These are phyloP conservation scores for Apiospora koreana DNA, from an alignment of 2,329 filamentous ascomycete species.

Conservation along the genomic window DNA sequence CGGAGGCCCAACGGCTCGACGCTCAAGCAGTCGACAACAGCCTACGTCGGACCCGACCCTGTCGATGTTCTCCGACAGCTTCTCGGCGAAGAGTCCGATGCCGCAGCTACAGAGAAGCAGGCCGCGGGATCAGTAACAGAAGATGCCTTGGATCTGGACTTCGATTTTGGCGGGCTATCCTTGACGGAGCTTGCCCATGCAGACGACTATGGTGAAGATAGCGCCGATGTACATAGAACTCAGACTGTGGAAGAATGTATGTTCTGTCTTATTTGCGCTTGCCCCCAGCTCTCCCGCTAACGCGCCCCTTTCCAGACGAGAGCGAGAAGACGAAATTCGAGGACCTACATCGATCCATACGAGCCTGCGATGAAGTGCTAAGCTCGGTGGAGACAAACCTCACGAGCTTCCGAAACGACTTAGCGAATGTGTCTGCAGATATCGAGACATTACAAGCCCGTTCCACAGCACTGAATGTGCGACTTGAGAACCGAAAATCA, in stretches of 20 bases:
- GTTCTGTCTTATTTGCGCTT: slow-evolving; percentile 35
- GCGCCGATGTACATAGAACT: slow-evolving; percentile 43
- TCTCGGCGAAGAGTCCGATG: slow-evolving; percentile 31
- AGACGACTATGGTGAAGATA: slow-evolving; percentile 25
- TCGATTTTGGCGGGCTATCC: slow-evolving; percentile 79
- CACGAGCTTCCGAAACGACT: slow-evolving; percentile 88
- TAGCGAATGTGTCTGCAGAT: slow-evolving; percentile 88
- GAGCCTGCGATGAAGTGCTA: slow-evolving; percentile 88
- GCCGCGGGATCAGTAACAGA: slow-evolving; percentile 37
- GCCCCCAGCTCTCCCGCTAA: not conserved
- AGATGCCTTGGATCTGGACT: slow-evolving; percentile 62
- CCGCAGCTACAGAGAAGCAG: slow-evolving; percentile 14
- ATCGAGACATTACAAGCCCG: slow-evolving; percentile 91
- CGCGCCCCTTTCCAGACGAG: slow-evolving; percentile 57
- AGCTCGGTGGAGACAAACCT: slow-evolving; percentile 92
- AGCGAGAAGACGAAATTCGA: slow-evolving; percentile 83
- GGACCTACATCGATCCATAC: slow-evolving; percentile 85
- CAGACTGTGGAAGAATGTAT: slow-evolving; percentile 74
- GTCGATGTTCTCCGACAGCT: slow-evolving; percentile 65
- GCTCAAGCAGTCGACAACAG: slow-evolving; percentile 59
- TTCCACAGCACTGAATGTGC: slow-evolving; percentile 78
- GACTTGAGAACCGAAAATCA: slow-evolving; percentile 84
- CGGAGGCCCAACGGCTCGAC: slow-evolving; percentile 68
- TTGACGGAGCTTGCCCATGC: slow-evolving; percentile 68
- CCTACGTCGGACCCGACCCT: slow-evolving; percentile 64